These are phyloP conservation scores for Lenwebbia sp. DNA, from an alignment of 345 rosid genomes.

Conservation along the genomic window DNA sequence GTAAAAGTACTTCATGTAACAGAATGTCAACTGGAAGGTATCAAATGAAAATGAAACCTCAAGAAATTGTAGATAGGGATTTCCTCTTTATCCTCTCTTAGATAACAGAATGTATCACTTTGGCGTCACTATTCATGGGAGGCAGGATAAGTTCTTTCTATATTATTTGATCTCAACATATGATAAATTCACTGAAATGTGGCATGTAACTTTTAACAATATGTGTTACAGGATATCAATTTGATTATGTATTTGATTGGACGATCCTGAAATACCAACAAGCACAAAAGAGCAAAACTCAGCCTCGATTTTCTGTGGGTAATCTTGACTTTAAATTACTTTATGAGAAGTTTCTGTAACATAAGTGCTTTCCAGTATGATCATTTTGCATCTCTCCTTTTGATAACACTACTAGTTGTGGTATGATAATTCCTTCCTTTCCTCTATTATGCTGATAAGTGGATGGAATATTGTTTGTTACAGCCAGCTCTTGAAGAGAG, in stretches of 20 bases:
- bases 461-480: neutral
- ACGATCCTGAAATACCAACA: slow-evolving; percentile 51
- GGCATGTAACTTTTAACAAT: neutral
- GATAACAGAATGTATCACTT: neutral
- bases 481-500: slow-evolving; percentile 67
- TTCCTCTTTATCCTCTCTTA: neutral
- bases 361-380: neutral
- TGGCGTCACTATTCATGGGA: neutral
- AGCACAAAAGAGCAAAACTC: slow-evolving; percentile 53
- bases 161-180: neutral
- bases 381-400: neutral
- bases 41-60: neutral
- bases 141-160: neutral
- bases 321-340: neutral
- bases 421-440: neutral
- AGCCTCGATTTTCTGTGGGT: slow-evolving; percentile 44
- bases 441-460: neutral
- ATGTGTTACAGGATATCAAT: slow-evolving; percentile 20
- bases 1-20: neutral
- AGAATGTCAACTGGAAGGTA: neutral
- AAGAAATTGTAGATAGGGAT: neutral
- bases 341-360: neutral
- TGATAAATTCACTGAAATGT: neutral
- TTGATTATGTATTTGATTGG: slow-evolving; percentile 43
- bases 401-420: neutral